Conservation (phyloP, 179 eudicot genomes). For the Nepenthes alata region DNA sequence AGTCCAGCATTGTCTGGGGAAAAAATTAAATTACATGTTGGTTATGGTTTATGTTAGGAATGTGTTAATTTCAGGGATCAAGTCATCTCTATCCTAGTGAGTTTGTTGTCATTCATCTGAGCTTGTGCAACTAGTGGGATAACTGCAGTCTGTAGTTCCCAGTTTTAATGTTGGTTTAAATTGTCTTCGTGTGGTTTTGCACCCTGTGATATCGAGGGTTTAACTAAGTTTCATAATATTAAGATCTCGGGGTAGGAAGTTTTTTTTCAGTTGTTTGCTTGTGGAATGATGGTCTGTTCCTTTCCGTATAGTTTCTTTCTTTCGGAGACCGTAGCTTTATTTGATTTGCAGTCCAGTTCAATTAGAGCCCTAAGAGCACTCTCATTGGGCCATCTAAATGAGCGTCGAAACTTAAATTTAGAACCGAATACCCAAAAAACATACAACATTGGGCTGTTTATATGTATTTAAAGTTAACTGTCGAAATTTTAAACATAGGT, state of each 20-base stretch:
- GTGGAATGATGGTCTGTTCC: too few relatives aligned
- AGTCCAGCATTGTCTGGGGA: slow-evolving; percentile 27
- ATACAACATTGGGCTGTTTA: too few relatives aligned
- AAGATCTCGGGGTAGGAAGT: neutral
- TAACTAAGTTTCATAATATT: slow-evolving; percentile 4
- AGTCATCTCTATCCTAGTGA: slow-evolving; percentile 19
- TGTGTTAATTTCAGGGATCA: slow-evolving; percentile 15
- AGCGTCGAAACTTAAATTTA: too few relatives aligned
- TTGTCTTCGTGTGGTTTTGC: slow-evolving; percentile 8
- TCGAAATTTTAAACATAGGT: too few relatives aligned
- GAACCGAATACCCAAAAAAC: too few relatives aligned
- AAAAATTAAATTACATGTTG: slow-evolving; percentile 12
- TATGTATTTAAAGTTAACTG: too few relatives aligned
- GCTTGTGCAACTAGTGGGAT: slow-evolving; percentile 8
- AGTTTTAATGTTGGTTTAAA: slow-evolving; percentile 7
- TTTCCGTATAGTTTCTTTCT: too few relatives aligned
- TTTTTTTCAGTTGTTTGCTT: neutral
- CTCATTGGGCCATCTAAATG: too few relatives aligned
- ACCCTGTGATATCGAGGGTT: slow-evolving; percentile 10
- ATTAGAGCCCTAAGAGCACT: too few relatives aligned
- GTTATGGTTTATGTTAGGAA: slow-evolving; percentile 24
- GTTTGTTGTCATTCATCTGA: slow-evolving; percentile 17
- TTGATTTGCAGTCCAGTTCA: neutral
- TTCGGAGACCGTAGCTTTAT: too few relatives aligned
- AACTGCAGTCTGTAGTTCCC: slow-evolving; percentile 18